Evolutionary conservation across 2,329 filamentous ascomycete species (phyloP), one percentile per base, ranked within the genome.

Genomic region (Scleromitrula shiraiana): DNA sequence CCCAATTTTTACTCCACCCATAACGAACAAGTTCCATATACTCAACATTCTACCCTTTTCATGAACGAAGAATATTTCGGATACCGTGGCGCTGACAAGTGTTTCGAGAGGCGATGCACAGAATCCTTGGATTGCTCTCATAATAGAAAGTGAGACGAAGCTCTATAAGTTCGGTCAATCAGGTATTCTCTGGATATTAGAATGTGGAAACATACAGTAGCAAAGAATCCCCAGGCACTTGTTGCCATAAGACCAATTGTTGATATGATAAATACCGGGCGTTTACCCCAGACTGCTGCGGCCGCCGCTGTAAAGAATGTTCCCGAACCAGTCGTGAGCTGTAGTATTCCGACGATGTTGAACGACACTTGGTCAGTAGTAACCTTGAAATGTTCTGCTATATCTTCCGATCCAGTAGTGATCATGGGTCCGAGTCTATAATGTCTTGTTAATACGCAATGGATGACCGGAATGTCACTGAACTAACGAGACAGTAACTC

Each of bases 1-100:
- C 56, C 58, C 58, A 22, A 62, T 54, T 30, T 61, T 58, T n/a
- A 59, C 57, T 42, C 61, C 59, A 36, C 54, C 51, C 50, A 56
- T 57, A 26, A 62, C 51, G 27, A 59, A 60, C 29, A 60, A 30
- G 30, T 60, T 55, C 57, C 54, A 57, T 24, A 59, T 46, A 50
- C 52, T 55, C 48, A 63, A 37, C 61, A 59, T 52, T 54, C 49
- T 20, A 4, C 68, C 70, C 6, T 70, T 66, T 59, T 73, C 64
- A 50, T 72, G 70, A 4, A 72, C 67, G 49, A 68, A 73, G 54
- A 70, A 73, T 23, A 72, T 56, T 42, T 72, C 70, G 5, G 68
- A 68, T 39, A 72, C 68, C 1, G 61, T 63, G 12, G 59, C 57
- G 15, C 54, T 59, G n/a, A 66, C 58, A 23, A 65, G 58, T 10